Conservation (phyloP, 371 early-diverging fungal species). For the Mortierella sp. region DNA sequence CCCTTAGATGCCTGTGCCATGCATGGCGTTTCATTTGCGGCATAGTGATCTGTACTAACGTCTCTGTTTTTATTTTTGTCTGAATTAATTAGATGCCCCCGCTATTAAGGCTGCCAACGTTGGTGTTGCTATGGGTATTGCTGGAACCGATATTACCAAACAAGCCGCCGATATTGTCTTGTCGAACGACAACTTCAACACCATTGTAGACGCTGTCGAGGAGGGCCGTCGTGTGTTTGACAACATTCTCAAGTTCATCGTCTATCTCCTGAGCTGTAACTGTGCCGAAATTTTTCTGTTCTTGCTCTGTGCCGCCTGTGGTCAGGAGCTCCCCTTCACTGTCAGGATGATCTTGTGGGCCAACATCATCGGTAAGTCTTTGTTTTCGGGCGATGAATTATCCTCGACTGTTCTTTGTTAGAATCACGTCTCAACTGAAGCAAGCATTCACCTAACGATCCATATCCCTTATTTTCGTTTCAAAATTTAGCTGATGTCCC, state of each 20-base stretch:
- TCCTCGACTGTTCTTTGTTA: too few relatives aligned
- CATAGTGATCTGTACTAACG: too few relatives aligned
- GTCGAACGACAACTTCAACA: conserved; percentile 84
- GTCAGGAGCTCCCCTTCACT: conserved; percentile 71
- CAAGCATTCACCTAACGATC: not conserved
- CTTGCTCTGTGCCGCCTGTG: conserved; percentile 63
- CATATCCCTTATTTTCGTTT: not conserved
- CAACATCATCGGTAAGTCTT: conserved; percentile 78
- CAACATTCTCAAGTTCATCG: conserved; percentile 94
- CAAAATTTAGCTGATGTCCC: conserved; percentile 63
- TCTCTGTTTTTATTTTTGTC: not conserved
- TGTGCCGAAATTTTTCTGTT: conserved; percentile 80
- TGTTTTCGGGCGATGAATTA: not conserved
- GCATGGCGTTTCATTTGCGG: too few relatives aligned
- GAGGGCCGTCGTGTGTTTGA: conserved; percentile 91
- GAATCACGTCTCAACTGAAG: too few relatives aligned
- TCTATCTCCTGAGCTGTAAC: conserved; percentile 91
- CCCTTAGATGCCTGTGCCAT: too few relatives aligned
- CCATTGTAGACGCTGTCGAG: conserved; percentile 81
- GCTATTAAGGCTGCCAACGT: conserved; percentile 91
- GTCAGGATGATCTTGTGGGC: conserved; percentile 85
- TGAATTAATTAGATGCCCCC: conserved; percentile 74
- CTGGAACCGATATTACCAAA: conserved; percentile 92
- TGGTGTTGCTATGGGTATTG: conserved; percentile 92
- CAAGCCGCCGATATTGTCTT: conserved; percentile 91